Base-by-base conservation (phyloP, 176 grass and related monocot genomes). In the Avena eriantha region DNA sequence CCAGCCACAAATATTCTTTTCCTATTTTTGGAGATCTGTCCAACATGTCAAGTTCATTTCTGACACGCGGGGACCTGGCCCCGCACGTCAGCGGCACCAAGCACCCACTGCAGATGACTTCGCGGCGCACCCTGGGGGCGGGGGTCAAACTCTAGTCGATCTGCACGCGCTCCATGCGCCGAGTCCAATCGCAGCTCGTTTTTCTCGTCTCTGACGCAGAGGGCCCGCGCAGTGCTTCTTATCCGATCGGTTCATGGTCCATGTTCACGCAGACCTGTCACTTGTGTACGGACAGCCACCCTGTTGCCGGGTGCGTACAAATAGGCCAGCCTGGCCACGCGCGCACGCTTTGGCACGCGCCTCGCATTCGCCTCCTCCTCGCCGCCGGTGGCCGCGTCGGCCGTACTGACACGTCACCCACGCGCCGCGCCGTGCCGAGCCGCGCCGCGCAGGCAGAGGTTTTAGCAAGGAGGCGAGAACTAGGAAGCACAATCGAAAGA, bases 231-330 rank as follows among this genome's bases (percentile, higher is more conserved):
- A 0, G 4, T 3, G 2, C n/a, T 0, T 2, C 5, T 3, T 16
- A 4, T 15, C 7, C 1, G 3, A 0, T 2, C 3, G 53, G 82
- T 85, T 8, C 26, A 70, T 77, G 3, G 70, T 0, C 89, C 45
- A 0, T 6, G 18, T 34, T 22, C 77, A 69, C 16, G 8, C 58
- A 22, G 16, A 7, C 7, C 48, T 26, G 29, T 18, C 14, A 1
- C 18, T n/a, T n/a, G 0, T 67, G 26, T 54, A 68, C 68, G 77
- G 82, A 87, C 89, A 77, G 8, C 1, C 17, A 7, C 43, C 16
- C 26, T 60, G 83, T 5, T 14, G 39, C 77, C 51, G 82, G 70
- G 86, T 43, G 79, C 73, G n/a, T 88, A 91, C 90, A 85, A 88
- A 63, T 91, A 82, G 36, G n/a, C 86, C 51, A 91, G 80, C 43